phyloP scores from a whole-genome alignment of 148 eudicot species.

The Rhododendron ovatum region DNA sequence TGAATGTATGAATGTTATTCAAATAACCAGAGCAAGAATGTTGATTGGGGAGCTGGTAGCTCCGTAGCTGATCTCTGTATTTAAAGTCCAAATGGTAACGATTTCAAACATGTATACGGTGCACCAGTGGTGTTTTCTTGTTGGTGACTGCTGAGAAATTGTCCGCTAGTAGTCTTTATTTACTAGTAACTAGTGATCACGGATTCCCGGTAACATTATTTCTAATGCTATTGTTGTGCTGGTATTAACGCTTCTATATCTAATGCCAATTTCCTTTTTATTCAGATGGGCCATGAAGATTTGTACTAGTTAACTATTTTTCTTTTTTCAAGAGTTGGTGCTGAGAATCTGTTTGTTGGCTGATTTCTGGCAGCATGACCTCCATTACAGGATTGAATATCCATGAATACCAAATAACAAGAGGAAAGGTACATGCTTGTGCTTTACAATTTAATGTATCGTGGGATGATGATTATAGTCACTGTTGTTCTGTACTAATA shows the following conservation, averaged over 20 bases:
- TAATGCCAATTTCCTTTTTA: not conserved
- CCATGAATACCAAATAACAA: conserved; percentile 85
- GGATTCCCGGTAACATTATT: not conserved
- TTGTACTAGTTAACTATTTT: not conserved
- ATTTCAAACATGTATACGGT: not conserved
- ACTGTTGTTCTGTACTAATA: not conserved
- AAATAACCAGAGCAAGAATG: not conserved
- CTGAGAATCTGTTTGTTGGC: conserved; percentile 14
- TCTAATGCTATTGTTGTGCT: not conserved
- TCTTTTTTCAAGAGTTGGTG: not conserved
- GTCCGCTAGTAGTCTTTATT: not conserved
- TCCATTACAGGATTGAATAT: conserved; percentile 92
- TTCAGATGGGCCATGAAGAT: not conserved
- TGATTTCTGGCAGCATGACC: conserved; percentile 57
- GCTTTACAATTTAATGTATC: not conserved
- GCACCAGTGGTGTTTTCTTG: not conserved
- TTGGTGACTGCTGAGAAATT: not conserved
- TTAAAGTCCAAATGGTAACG: not conserved
- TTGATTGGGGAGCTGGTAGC: not conserved
- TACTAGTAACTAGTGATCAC: not conserved
- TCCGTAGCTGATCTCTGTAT: not conserved
- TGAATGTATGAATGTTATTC: not conserved
- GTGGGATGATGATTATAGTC: not conserved
- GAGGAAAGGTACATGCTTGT: conserved; percentile 71
- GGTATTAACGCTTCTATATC: not conserved